Conservation (phyloP, 108 stramenopile species). For the Epipyxis sp. region DNA sequence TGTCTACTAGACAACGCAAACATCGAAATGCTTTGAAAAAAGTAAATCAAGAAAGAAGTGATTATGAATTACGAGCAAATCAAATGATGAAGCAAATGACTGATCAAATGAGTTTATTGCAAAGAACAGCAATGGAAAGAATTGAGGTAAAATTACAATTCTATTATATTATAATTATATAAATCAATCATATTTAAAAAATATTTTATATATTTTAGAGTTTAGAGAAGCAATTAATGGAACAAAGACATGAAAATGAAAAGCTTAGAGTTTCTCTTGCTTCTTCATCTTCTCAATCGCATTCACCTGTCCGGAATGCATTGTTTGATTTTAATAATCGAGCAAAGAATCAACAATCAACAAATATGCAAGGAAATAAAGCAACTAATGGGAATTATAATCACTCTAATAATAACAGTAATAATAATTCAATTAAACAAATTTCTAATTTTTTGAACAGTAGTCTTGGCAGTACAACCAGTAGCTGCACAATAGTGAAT, state of each 20-base stretch:
- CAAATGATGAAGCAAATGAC: not conserved
- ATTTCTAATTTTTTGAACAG: too few species aligned
- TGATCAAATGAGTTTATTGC: constrained; percentile 4
- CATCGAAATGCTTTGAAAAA: not conserved
- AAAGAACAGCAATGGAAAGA: not conserved
- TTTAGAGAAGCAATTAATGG: constrained; percentile 11
- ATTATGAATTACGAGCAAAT: not conserved
- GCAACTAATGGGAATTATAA: too few species aligned
- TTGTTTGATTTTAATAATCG: too few species aligned
- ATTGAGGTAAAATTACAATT: not conserved
- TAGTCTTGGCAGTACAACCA: too few species aligned
- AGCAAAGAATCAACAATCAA: too few species aligned
- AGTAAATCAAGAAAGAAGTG: not conserved
- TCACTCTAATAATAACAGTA: too few species aligned
- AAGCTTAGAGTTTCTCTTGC: not conserved
- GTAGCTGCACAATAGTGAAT: too few species aligned
- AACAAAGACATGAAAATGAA: not conserved
- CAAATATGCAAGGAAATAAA: too few species aligned
- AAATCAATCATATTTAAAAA: not conserved
- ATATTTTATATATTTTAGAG: not conserved
- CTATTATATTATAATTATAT: not conserved
- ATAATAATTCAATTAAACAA: too few species aligned
- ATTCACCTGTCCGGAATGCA: too few species aligned
- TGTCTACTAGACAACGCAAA: not conserved
- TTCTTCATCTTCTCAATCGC: not conserved